Evolutionary conservation across 2,329 filamentous ascomycete species (phyloP).

Genomic region (Xylariaceae sp.): DNA sequence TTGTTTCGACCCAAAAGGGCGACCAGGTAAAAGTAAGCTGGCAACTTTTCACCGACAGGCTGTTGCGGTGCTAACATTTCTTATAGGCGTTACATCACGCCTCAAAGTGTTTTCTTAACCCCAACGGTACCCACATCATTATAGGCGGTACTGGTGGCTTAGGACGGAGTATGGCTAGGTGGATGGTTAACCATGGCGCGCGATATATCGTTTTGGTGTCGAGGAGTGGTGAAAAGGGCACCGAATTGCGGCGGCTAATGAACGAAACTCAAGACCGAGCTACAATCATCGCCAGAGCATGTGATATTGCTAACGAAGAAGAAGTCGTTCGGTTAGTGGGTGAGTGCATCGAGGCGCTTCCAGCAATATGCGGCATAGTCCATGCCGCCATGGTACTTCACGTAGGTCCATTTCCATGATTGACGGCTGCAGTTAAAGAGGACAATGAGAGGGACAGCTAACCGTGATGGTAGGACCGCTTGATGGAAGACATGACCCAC

Average conservation of each 20-base stretch:
- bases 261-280: conserved; percentile 24
- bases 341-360: conserved; percentile 28
- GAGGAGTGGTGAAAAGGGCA: conserved; percentile 27
- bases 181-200: conserved; percentile 35
- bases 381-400: conserved; percentile 38
- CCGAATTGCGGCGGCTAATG: conserved; percentile 25
- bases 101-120: conserved; percentile 22
- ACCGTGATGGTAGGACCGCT: conserved; percentile 19
- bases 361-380: conserved; percentile 36
- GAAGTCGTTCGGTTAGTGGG: conserved; percentile 26
- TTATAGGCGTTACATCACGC: conserved; percentile 15
- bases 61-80: conserved; percentile 3
- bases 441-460: conserved; percentile 1
- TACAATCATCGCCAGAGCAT: conserved; percentile 31
- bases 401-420: conserved; percentile 11
- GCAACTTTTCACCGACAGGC: not conserved
- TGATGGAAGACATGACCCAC: conserved; percentile 23
- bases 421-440: not conserved
- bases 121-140: conserved; percentile 36
- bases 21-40: conserved; percentile 19
- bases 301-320: conserved; percentile 31
- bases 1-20: conserved; percentile 13
- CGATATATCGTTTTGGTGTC: conserved; percentile 38
- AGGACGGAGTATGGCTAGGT: conserved; percentile 26
- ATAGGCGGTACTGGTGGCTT: conserved; percentile 38